A percentile compares a stretch with the other conserved stretches of the same genome.
phyloP scores from a whole-genome alignment of 1,284 basidiomycete species.

The Stygiomarasmius scandens region DNA sequence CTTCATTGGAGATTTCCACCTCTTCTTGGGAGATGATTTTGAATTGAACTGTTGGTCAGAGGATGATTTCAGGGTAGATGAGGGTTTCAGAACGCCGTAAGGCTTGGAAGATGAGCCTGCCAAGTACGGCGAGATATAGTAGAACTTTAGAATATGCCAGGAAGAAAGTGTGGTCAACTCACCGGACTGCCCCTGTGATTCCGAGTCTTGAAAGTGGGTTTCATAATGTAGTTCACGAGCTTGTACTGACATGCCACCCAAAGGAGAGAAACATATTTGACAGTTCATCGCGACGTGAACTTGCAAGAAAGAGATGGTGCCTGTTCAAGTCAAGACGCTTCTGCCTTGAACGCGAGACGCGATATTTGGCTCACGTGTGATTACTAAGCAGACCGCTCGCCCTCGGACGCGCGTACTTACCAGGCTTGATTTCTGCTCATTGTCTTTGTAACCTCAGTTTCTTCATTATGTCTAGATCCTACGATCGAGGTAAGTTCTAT shows the following conservation, averaged over 20 bases:
- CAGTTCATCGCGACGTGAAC: constrained; percentile 33
- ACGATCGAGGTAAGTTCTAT: constrained; percentile 67
- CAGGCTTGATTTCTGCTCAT: background rate
- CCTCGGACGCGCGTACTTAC: constrained; percentile 57
- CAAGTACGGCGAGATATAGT: background rate
- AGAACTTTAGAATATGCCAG: background rate
- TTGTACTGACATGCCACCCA: constrained; percentile 36
- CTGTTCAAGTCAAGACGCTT: too few species aligned
- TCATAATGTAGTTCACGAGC: constrained; percentile 54
- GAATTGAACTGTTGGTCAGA: background rate
- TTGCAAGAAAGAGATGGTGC: background rate
- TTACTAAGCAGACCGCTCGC: background rate
- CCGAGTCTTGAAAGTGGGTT: constrained; percentile 40
- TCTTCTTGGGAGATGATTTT: constrained; percentile 8
- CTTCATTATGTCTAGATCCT: constrained; percentile 69
- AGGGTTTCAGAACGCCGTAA: background rate
- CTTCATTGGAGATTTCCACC: constrained; percentile 18
- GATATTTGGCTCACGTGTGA: background rate
- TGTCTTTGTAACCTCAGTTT: constrained; percentile 8
- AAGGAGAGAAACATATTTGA: constrained; percentile 48
- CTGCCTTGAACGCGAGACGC: constrained; percentile 7
- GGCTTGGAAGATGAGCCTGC: background rate
- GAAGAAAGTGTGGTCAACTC: background rate
- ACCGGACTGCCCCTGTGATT: constrained; percentile 9
- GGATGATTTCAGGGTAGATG: background rate